Conservation (phyloP, 2,329 filamentous ascomycete genomes). For the Ilyonectria robusta region DNA sequence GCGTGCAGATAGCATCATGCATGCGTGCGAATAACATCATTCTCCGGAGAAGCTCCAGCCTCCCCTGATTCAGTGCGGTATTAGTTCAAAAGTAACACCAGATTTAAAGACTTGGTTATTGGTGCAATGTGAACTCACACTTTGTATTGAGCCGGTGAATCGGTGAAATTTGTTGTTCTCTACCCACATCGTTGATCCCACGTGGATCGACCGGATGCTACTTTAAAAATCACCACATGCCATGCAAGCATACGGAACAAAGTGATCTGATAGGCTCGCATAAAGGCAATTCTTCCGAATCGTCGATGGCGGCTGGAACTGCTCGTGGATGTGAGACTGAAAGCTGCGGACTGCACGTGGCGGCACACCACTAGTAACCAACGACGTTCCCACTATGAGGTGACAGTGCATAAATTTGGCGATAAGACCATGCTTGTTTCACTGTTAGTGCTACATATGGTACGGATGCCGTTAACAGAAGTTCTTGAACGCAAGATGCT, state of each 20-base stretch:
- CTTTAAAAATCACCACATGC: neutral
- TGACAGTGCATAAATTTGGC: neutral
- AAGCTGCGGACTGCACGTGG: slow-evolving; percentile 3
- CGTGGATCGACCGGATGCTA: neutral
- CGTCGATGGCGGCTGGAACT: neutral
- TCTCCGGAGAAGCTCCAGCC: too few relatives aligned
- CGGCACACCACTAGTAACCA: neutral
- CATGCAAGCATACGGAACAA: neutral
- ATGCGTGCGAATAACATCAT: too few relatives aligned
- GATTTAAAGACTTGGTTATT: too few relatives aligned
- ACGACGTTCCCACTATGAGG: neutral
- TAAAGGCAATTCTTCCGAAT: slow-evolving; percentile 7
- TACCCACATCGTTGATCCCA: neutral
- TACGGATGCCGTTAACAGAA: neutral
- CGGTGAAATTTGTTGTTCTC: neutral
- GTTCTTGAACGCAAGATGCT: neutral
- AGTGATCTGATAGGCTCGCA: slow-evolving; percentile 24
- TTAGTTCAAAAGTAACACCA: too few relatives aligned
- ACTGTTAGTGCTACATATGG: neutral
- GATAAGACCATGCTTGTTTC: neutral
- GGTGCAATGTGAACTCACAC: neutral
- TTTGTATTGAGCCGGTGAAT: neutral
- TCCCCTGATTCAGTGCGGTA: too few relatives aligned
- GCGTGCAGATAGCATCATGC: too few relatives aligned
- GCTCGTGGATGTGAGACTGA: neutral